Conservation (phyloP, 2,329 filamentous ascomycete genomes). For the Claviceps pusilla region DNA sequence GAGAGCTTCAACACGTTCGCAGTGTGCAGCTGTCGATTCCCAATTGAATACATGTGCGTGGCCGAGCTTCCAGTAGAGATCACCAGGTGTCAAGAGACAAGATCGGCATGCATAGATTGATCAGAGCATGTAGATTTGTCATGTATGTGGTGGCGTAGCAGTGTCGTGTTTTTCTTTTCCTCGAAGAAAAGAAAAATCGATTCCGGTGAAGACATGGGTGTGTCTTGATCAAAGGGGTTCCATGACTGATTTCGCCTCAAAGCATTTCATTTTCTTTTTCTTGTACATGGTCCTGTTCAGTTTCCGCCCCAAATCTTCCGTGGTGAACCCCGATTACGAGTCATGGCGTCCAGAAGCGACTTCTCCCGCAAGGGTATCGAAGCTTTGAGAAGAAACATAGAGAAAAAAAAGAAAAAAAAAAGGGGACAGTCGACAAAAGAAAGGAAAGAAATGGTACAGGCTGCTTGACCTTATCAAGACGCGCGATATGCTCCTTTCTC, state of each 20-base stretch:
- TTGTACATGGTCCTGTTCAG: neutral
- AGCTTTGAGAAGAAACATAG: conserved; percentile 1
- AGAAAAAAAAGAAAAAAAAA: conserved; percentile 5
- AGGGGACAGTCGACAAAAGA: neutral
- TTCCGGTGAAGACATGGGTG: neutral
- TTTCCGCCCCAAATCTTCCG: neutral
- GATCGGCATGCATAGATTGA: neutral
- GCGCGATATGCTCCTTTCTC: neutral
- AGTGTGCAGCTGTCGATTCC: neutral
- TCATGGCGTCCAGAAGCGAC: conserved; percentile 2
- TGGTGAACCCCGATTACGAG: neutral
- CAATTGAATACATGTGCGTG: neutral
- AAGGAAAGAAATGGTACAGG: conserved; percentile 9
- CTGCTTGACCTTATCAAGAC: conserved; percentile 1
- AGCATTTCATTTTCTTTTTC: neutral
- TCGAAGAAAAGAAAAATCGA: neutral
- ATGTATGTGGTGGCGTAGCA: neutral
- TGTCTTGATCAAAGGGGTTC: neutral
- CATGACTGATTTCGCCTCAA: neutral
- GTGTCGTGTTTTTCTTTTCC: neutral
- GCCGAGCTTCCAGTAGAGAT: neutral
- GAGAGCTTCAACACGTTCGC: neutral
- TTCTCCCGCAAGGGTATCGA: conserved; percentile 21
- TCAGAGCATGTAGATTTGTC: neutral
- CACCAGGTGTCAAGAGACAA: neutral